These are phyloP conservation scores for Neocallimastix lanati DNA, from an alignment of 192 early-diverging fungal genomes.

Conservation along the genomic window DNA sequence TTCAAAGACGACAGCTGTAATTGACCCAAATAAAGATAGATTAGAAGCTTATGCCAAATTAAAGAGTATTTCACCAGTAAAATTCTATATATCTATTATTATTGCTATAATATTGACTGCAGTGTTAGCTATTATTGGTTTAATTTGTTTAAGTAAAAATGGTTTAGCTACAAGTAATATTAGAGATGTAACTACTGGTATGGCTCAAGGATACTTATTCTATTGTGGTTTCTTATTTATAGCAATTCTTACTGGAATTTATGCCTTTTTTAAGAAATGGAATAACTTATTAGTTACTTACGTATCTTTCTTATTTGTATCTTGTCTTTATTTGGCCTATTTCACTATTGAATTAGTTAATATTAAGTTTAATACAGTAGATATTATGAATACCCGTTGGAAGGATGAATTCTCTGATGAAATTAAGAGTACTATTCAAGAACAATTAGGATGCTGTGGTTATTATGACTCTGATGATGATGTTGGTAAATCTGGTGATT, in stretches of 20 bases:
- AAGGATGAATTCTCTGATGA: background rate
- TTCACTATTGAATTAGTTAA: background rate
- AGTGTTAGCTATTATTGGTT: background rate
- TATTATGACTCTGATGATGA: background rate
- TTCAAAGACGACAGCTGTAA: background rate
- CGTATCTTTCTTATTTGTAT: background rate
- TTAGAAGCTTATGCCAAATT: background rate
- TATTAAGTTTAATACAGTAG: background rate
- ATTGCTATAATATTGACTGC: background rate
- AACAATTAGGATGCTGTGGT: background rate
- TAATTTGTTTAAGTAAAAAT: background rate
- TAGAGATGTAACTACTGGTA: background rate
- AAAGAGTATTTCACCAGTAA: background rate
- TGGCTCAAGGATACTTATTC: background rate
- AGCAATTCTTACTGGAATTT: background rate
- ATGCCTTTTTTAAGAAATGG: background rate
- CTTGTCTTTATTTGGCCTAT: background rate
- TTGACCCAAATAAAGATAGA: background rate
- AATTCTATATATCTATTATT: background rate
- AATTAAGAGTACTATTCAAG: background rate
- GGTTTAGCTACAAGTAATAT: background rate
- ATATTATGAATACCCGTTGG: background rate
- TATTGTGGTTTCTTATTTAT: background rate
- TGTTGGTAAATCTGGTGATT: background rate
- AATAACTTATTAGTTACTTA: background rate